Conservation (phyloP, 140 eudicot species). For the Flaveria floridana region DNA sequence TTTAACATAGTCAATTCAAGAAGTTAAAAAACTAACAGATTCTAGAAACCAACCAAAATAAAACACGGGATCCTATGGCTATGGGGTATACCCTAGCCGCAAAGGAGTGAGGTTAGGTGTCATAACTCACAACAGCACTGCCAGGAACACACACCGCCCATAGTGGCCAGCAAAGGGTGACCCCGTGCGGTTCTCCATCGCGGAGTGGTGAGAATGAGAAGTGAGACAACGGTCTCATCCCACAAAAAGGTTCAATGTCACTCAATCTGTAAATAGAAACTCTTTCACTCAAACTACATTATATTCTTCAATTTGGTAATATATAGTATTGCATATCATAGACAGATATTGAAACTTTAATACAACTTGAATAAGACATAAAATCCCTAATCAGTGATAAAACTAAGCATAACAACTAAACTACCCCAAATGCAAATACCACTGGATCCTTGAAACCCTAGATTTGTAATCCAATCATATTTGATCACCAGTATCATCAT, state of each 20-base stretch:
- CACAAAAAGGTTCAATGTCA: background rate
- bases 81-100: too few species aligned
- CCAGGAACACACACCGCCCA: too few species aligned
- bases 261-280: background rate
- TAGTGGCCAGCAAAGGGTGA: too few species aligned
- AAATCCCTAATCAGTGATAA: background rate
- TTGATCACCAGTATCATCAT: conserved; percentile 2
- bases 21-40: background rate
- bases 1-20: background rate
- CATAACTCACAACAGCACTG: too few species aligned
- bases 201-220: too few species aligned
- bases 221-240: background rate
- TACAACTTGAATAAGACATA: background rate
- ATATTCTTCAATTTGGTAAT: background rate
- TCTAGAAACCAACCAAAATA: conserved; percentile 4
- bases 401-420: conserved; percentile 12
- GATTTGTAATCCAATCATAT: background rate
- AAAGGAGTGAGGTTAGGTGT: too few species aligned
- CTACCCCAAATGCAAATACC: conserved; percentile 20
- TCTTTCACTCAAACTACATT: background rate
- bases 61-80: background rate
- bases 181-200: too few species aligned
- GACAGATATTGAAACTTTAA: background rate
- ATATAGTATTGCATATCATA: background rate
- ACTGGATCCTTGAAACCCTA: conserved; percentile 4